Percentiles rank a stretch among this genome's conserved stretches.
These are phyloP conservation scores for Plectranthus barbatus DNA, from an alignment of 257 asterid genomes.

Conservation along the genomic window DNA sequence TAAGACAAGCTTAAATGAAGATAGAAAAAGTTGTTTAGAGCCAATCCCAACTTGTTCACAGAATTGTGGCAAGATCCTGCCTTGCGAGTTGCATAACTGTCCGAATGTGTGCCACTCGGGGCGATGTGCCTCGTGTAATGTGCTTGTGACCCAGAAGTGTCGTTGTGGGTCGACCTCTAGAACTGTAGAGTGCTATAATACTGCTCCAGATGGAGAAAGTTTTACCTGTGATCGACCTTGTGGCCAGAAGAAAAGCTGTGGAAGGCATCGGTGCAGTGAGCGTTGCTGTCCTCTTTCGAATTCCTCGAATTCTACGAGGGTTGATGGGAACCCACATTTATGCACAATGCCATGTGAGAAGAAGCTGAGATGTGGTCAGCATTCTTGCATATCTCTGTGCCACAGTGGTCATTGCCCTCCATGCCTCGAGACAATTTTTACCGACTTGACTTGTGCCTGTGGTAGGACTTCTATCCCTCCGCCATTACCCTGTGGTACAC, in stretches of 20 bases:
- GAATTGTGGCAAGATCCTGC: slow-evolving; percentile 61
- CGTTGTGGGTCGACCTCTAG: slow-evolving; percentile 86
- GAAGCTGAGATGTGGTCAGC: slow-evolving; percentile 94
- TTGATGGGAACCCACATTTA: slow-evolving; percentile 72
- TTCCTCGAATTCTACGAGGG: slow-evolving; percentile 30
- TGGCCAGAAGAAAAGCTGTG: slow-evolving; percentile 86
- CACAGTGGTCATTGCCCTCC: slow-evolving; percentile 99
- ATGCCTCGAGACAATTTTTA: slow-evolving; percentile 78
- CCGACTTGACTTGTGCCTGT: slow-evolving; percentile 88
- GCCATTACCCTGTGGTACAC: slow-evolving; percentile 95
- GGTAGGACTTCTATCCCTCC: slow-evolving; percentile 94
- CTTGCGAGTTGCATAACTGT: slow-evolving; percentile 69
- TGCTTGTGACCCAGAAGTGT: slow-evolving; percentile 68
- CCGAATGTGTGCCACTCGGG: slow-evolving; percentile 68
- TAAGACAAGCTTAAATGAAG: slow-evolving; percentile 57
- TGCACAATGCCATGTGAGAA: slow-evolving; percentile 96
- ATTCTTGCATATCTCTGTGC: slow-evolving; percentile 73
- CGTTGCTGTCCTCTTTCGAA: slow-evolving; percentile 81
- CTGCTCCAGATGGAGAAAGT: slow-evolving; percentile 34
- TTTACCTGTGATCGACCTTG: slow-evolving; percentile 81
- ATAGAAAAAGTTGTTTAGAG: slow-evolving; percentile 67
- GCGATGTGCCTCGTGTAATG: slow-evolving; percentile 64
- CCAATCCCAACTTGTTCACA: slow-evolving; percentile 74
- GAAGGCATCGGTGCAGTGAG: slow-evolving; percentile 95
- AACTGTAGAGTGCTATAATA: slow-evolving; percentile 72